Conservation (phyloP, 2,329 filamentous ascomycete genomes). For the Coniochaeta sp. region DNA sequence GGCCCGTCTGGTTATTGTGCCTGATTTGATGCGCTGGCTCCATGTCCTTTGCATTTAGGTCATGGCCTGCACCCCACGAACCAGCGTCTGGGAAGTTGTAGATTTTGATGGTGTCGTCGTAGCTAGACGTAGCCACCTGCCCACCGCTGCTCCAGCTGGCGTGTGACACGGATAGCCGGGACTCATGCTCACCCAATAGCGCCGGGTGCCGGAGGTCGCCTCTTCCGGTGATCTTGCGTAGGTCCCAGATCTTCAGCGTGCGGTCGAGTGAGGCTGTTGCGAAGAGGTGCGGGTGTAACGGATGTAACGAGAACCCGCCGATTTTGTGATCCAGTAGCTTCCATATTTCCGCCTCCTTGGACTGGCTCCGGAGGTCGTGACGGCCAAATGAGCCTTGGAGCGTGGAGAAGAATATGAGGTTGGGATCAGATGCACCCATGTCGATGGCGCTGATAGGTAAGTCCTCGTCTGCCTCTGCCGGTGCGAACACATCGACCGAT, state of each 20-base stretch:
- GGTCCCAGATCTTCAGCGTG: conserved; percentile 86
- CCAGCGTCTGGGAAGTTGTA: conserved; percentile 65
- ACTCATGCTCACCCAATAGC: conserved; percentile 74
- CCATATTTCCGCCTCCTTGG: conserved; percentile 58
- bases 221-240: conserved; percentile 67
- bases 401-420: conserved; percentile 80
- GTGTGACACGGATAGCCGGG: conserved; percentile 80
- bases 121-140: conserved; percentile 83
- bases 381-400: conserved; percentile 73
- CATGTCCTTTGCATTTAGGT: conserved; percentile 56
- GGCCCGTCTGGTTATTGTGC: conserved; percentile 94
- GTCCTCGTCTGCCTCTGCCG: conserved; percentile 60
- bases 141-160: conserved; percentile 83
- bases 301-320: conserved; percentile 83
- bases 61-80: conserved; percentile 51
- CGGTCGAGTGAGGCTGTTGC: conserved; percentile 88
- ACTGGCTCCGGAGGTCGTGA: conserved; percentile 63
- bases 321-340: conserved; percentile 87
- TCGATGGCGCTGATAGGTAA: conserved; percentile 79
- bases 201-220: conserved; percentile 54
- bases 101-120: conserved; percentile 93
- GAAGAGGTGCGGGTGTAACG: conserved; percentile 70
- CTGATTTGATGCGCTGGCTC: conserved; percentile 60
- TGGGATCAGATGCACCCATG: conserved; percentile 61
- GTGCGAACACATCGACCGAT: conserved; percentile 76